phyloP scores from a whole-genome alignment of 2,329 filamentous ascomycete species.

The Aspergillus sp. region DNA sequence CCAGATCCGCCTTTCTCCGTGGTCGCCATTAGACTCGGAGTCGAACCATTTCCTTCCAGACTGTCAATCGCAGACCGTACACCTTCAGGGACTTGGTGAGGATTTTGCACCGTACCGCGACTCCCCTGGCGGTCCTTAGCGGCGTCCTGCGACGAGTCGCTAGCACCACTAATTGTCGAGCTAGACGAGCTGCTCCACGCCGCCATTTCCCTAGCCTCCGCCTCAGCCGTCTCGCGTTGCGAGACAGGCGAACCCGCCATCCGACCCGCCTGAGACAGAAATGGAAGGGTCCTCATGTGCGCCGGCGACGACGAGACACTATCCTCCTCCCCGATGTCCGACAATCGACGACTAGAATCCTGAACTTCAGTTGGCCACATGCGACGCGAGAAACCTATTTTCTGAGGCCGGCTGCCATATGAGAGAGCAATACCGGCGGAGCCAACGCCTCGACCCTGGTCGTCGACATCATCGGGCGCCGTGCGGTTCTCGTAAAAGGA shows the following conservation, averaged over 20 bases:
- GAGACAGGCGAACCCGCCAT: constrained; percentile 21
- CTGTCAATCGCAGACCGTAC: not conserved
- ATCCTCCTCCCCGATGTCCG: constrained; percentile 50
- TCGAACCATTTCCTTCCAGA: constrained; percentile 24
- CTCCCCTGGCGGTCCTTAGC: constrained; percentile 11
- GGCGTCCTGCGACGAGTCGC: constrained; percentile 24
- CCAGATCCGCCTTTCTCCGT: constrained; percentile 50
- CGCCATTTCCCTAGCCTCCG: constrained; percentile 49
- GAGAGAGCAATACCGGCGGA: constrained; percentile 11
- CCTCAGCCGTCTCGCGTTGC: constrained; percentile 53
- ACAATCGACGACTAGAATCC: constrained; percentile 44
- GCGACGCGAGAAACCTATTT: constrained; percentile 36
- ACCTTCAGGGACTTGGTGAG: not conserved
- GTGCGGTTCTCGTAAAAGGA: constrained; percentile 34
- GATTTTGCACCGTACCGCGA: not conserved
- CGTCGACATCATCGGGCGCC: constrained; percentile 8
- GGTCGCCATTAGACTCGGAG: constrained; percentile 40
- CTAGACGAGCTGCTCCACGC: constrained; percentile 38
- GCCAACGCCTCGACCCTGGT: not conserved
- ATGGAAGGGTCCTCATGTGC: constrained; percentile 14
- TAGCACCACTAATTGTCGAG: constrained; percentile 39
- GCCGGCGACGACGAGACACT: constrained; percentile 32
- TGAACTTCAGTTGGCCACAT: constrained; percentile 40
- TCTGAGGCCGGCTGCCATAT: constrained; percentile 22
- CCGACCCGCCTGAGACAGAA: constrained; percentile 13